Evolutionary conservation across 2,329 filamentous ascomycete genomes (phyloP).

Genomic region (Ceratocystis colombiana): DNA sequence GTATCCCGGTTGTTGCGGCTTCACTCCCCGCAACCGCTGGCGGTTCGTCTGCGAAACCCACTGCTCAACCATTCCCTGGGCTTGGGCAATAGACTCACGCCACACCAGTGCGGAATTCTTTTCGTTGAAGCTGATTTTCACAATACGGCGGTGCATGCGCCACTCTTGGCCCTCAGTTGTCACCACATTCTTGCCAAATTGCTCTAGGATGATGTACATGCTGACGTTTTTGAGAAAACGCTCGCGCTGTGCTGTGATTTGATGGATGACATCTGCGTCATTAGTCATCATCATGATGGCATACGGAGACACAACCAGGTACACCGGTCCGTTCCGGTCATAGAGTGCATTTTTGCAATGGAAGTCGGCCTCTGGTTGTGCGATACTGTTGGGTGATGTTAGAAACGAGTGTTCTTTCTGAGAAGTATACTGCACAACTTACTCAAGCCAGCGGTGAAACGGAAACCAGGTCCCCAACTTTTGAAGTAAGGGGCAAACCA

Average conservation of each 20-base stretch:
- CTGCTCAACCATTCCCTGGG: constrained; percentile 48
- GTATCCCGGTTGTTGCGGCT: constrained; percentile 27
- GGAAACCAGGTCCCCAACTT: constrained; percentile 19
- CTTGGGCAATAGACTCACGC: constrained; percentile 51
- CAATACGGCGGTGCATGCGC: constrained; percentile 63
- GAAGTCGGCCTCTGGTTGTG: constrained; percentile 19
- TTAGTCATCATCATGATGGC: constrained; percentile 46
- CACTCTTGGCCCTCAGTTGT: constrained; percentile 59
- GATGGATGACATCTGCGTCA: constrained; percentile 54
- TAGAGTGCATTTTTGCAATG: constrained; percentile 44
- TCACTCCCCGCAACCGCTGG: constrained; percentile 8
- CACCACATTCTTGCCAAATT: constrained; percentile 61
- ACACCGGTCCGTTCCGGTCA: constrained; percentile 50
- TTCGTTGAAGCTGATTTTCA: constrained; percentile 64
- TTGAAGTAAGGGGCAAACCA: constrained; percentile 4
- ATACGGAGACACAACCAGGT: constrained; percentile 53
- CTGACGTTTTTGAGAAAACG: constrained; percentile 49
- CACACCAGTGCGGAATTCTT: constrained; percentile 61
- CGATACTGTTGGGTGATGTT: constrained; percentile 1
- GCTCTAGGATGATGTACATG: constrained; percentile 33
- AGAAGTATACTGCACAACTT: not conserved
- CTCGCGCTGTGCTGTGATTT: constrained; percentile 56
- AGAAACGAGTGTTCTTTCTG: not conserved
- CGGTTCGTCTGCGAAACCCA: constrained; percentile 40
- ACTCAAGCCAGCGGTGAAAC: constrained; percentile 21